phyloP scores from a whole-genome alignment of 768 basidiomycete species.

The Termitomyces sp. region DNA sequence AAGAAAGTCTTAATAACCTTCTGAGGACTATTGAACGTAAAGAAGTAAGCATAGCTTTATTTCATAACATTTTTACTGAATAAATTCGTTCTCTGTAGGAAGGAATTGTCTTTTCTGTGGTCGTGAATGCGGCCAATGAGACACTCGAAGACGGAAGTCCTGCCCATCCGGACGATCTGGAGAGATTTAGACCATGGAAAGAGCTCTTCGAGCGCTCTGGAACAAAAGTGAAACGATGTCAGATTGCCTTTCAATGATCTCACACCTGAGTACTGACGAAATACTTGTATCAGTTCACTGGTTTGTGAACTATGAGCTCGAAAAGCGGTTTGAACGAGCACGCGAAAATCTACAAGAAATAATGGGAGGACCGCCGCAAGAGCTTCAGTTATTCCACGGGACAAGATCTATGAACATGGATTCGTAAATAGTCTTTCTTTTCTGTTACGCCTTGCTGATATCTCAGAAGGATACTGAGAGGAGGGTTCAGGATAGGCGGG shows the following conservation, averaged over 20 bases:
- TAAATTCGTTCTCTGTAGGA: too few relatives aligned
- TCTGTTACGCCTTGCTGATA: neutral
- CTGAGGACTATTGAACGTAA: too few relatives aligned
- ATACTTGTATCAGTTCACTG: too few relatives aligned
- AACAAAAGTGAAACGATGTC: neutral
- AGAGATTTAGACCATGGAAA: conserved; percentile 4
- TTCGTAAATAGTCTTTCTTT: neutral
- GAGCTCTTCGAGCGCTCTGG: neutral
- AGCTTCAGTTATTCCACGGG: conserved; percentile 3
- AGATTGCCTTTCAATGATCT: neutral
- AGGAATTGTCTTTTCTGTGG: neutral
- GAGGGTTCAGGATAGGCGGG: conserved; percentile 1
- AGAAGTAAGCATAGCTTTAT: too few relatives aligned
- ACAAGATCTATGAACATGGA: too few relatives aligned
- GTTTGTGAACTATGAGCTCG: conserved; percentile 6
- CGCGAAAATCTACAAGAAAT: neutral
- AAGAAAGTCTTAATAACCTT: too few relatives aligned
- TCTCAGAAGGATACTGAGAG: neutral
- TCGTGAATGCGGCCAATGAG: neutral
- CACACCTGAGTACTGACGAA: too few relatives aligned
- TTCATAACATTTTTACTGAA: too few relatives aligned
- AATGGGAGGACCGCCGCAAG: neutral
- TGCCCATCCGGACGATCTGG: neutral
- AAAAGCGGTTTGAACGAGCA: neutral
- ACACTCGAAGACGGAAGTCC: conserved; percentile 7